A percentile compares a stretch with the other conserved stretches of the same genome.
phyloP scores from a whole-genome alignment of 2,329 filamentous ascomycete genomes.

The Mycosphaerella sp. region DNA sequence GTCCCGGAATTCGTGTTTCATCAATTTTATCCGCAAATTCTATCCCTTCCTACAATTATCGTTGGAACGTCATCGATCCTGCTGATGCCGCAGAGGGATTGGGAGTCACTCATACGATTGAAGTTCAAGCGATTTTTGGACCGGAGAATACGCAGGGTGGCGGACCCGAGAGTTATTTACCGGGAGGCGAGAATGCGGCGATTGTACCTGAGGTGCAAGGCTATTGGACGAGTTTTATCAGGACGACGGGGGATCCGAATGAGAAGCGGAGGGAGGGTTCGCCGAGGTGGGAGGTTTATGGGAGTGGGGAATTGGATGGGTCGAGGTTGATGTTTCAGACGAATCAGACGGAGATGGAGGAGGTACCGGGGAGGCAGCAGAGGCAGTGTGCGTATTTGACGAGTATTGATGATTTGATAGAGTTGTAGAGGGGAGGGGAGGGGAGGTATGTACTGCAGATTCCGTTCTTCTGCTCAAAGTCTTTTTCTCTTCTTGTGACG shows the following conservation, averaged over 20 bases:
- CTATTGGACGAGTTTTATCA: conserved; percentile 71
- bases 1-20: conserved; percentile 54
- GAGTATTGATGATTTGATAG: conserved; percentile 44
- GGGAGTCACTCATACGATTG: conserved; percentile 62
- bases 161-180: conserved; percentile 51
- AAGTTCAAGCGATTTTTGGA: conserved; percentile 62
- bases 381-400: conserved; percentile 46
- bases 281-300: conserved; percentile 49
- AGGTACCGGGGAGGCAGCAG: conserved; percentile 33
- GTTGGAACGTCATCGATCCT: conserved; percentile 58
- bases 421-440: conserved; percentile 35
- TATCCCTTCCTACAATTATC: conserved; percentile 58
- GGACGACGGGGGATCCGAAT: conserved; percentile 59
- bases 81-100: too few relatives aligned
- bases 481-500: too few relatives aligned
- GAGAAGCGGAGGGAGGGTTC: conserved; percentile 40
- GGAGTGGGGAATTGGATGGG: conserved; percentile 9
- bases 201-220: conserved; percentile 58
- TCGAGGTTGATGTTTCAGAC: conserved; percentile 36
- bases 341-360: conserved; percentile 38
- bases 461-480: too few relatives aligned
- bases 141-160: conserved; percentile 47
- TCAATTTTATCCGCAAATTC: conserved; percentile 36
- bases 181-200: conserved; percentile 47
- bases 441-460: too few relatives aligned